Percentiles rank a stretch among this genome's conserved stretches.
Conservation (phyloP, 225 moss, liverwort and hornwort genomes). For the Pseudisothecium myosuroides region DNA sequence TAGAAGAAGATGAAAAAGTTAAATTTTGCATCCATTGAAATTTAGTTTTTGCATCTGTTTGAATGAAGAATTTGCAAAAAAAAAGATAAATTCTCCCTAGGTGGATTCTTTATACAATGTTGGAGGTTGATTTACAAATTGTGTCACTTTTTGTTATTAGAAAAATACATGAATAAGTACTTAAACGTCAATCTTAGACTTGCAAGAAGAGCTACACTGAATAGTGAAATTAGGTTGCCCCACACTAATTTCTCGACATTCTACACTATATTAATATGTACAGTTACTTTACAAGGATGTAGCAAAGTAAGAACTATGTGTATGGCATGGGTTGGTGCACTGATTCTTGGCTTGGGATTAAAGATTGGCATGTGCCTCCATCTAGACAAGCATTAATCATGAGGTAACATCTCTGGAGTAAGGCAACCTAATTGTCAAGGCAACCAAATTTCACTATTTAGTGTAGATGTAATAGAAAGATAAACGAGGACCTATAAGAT, state of each 20-base stretch:
- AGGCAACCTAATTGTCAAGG: no score
- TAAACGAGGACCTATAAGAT: accelerated
- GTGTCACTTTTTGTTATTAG: neutral
- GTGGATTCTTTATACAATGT: neutral
- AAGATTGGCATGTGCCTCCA: no score
- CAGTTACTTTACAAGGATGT: no score
- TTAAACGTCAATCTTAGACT: neutral
- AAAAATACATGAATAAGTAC: neutral
- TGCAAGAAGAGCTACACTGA: accelerated
- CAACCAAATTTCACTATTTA: no score
- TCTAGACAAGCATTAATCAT: no score
- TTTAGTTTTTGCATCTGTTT: neutral
- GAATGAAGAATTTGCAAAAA: neutral
- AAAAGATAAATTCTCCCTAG: neutral
- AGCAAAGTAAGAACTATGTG: no score
- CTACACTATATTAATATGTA: no score
- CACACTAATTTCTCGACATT: no score
- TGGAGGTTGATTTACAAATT: neutral
- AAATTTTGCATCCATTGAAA: neutral
- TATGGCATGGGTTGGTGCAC: no score
- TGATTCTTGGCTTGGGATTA: no score
- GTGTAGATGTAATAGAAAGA: neutral
- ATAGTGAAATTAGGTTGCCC: no score
- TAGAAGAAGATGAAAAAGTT: neutral
- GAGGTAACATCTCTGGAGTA: no score